Evolutionary conservation across 176 grass and related monocot species (phyloP).

Genomic region (Melocanna baccifera): DNA sequence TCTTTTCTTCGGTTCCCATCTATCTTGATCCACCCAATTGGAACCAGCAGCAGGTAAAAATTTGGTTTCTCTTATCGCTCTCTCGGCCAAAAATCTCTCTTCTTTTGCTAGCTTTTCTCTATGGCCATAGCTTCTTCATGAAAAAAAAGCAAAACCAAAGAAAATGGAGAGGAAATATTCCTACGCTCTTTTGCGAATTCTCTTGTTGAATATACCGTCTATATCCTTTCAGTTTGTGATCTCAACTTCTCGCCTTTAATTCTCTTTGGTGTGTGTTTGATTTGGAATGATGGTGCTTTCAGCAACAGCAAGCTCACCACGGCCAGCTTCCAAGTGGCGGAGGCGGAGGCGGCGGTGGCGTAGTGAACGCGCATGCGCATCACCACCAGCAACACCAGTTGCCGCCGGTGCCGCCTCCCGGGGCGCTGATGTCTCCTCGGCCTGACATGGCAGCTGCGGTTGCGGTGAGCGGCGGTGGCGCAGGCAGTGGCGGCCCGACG

Average conservation of each 20-base stretch:
- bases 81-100: background rate
- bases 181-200: slow-evolving; percentile 42
- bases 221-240: slow-evolving; percentile 23
- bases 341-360: background rate
- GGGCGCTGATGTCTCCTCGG: slow-evolving; percentile 38
- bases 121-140: slow-evolving; percentile 45
- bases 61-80: slow-evolving; percentile 5
- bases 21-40: slow-evolving; percentile 96
- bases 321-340: slow-evolving; percentile 18
- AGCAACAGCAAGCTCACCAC: slow-evolving; percentile 53
- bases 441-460: slow-evolving; percentile 37
- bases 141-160: slow-evolving; percentile 59
- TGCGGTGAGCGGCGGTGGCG: background rate
- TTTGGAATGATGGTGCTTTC: slow-evolving; percentile 47
- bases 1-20: slow-evolving; percentile 84
- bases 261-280: slow-evolving; percentile 36
- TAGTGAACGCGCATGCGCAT: slow-evolving; percentile 18
- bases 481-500: background rate
- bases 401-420: slow-evolving; percentile 20
- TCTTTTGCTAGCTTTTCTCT: slow-evolving; percentile 2
- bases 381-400: slow-evolving; percentile 38
- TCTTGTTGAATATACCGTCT: slow-evolving; percentile 46
- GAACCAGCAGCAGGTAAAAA: slow-evolving; percentile 71
- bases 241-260: slow-evolving; percentile 28
- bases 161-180: slow-evolving; percentile 63